Conservation (phyloP, 1,139 yeast genomes). For the Tardiomyces depauwii region DNA sequence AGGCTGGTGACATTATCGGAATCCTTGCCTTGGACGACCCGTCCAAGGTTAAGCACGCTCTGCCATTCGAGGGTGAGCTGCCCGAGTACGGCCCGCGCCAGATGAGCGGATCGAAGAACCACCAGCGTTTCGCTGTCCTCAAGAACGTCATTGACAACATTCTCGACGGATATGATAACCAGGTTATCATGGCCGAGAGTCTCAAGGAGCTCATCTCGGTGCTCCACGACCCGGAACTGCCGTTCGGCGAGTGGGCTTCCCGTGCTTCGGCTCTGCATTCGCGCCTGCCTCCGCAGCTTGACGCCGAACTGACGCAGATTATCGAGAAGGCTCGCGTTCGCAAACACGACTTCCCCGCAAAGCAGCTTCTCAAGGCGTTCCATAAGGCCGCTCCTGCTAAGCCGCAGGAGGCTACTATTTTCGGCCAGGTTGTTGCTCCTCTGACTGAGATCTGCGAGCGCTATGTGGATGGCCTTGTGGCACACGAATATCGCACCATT, state of each 20-base stretch:
- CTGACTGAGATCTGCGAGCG: conserved; percentile 57
- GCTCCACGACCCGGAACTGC: conserved; percentile 69
- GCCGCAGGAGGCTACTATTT: conserved; percentile 33
- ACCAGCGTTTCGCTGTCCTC: conserved; percentile 55
- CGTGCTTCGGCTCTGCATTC: conserved; percentile 87
- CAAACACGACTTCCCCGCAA: conserved; percentile 85
- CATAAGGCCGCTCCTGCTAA: conserved; percentile 42
- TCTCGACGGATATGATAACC: conserved; percentile 86
- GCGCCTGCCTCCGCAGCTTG: conserved; percentile 71
- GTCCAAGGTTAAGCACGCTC: conserved; percentile 91
- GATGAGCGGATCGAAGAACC: conserved; percentile 74
- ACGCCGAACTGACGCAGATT: conserved; percentile 50
- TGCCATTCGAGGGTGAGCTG: conserved; percentile 88
- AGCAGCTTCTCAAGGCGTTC: conserved; percentile 55
- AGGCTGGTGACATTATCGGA: conserved; percentile 95
- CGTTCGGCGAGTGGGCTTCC: conserved; percentile 85
- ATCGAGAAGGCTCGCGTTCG: conserved; percentile 50
- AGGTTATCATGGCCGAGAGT: conserved; percentile 80
- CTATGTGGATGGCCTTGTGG: conserved; percentile 64
- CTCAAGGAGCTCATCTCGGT: conserved; percentile 61
- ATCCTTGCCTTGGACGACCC: conserved; percentile 93
- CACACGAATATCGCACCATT: conserved; percentile 74
- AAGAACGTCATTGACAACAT: conserved; percentile 60
- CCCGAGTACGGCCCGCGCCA: conserved; percentile 82
- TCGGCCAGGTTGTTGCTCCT: conserved; percentile 57